Base-by-base conservation (phyloP, 768 basidiomycete genomes). In the Boletus vinaceobasis region DNA sequence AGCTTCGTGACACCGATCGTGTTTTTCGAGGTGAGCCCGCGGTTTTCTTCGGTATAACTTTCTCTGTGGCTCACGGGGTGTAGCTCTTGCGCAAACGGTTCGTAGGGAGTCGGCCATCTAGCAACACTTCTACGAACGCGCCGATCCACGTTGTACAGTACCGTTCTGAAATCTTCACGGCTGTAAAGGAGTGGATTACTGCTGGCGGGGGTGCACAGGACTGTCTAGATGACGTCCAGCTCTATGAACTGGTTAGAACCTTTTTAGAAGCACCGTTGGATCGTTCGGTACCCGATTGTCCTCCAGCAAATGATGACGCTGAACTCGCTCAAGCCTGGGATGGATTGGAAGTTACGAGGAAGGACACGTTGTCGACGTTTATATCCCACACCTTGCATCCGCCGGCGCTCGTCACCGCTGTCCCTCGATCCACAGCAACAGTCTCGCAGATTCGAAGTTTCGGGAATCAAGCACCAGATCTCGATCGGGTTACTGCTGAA, bases 51-150 rank as follows among this genome's bases (percentile, higher is more conserved):
- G 27, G 19, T 29, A 4, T 7, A 2, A 15, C 21, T 47, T 44
- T 43, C 5, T 10, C 0, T 13, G 19, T 3, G 19, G 17, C 64
- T 63, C 13, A 68, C 17, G 26, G 10, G 9, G 29, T 3, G 3
- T 61, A 93, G 90, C 76, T 91, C 14, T 71, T 93, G 50, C 81
- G 87, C 48, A 92, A 91, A 71, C 81, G 85, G 32, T 92, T 88
- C 59, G 67, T 85, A 19, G 77, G 77, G 21, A 52, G 76, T 76
- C 31, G 81, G 75, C 60, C 79, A 71, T 39, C 69, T 62, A 55
- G 74, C 75, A 40, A 74, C 74, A 31, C 70, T 69, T 17, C 79
- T 74, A 17, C 69, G 75, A 50, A 72, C 73, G 32, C 70, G 71
- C 32, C 83, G 53, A 69, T 82, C 21, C 71, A 79, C 21, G 75